Evolutionary conservation across 1,139 yeast species (phyloP).

Genomic region (Yamadazyma atlantica): DNA sequence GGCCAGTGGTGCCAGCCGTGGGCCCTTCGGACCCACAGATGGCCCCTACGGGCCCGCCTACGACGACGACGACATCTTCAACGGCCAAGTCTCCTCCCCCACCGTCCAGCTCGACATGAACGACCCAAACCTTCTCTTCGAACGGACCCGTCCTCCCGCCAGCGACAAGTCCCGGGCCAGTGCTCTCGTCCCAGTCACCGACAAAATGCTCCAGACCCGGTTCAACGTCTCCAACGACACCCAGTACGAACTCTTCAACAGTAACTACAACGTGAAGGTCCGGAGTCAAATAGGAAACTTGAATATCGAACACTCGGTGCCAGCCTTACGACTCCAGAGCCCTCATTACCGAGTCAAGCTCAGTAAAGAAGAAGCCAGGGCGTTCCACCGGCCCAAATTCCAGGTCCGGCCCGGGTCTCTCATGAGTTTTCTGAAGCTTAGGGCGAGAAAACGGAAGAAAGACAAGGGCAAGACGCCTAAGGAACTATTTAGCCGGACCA

Average conservation of each 20-base stretch:
- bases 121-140: conserved; percentile 75
- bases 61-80: conserved; percentile 77
- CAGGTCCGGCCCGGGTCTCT: conserved; percentile 74
- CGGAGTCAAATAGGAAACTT: conserved; percentile 92
- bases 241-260: conserved; percentile 78
- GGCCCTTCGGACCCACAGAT: no score
- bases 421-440: conserved; percentile 72
- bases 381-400: conserved; percentile 80
- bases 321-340: conserved; percentile 82
- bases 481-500: conserved; percentile 68
- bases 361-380: conserved; percentile 66
- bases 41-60: no score
- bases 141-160: conserved; percentile 35
- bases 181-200: conserved; percentile 49
- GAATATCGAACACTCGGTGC: conserved; percentile 86
- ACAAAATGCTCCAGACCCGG: conserved; percentile 48
- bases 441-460: conserved; percentile 81
- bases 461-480: conserved; percentile 82
- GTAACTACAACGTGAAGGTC: conserved; percentile 86
- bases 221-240: conserved; percentile 88
- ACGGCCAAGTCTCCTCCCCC: conserved; percentile 57
- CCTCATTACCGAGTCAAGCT: conserved; percentile 88
- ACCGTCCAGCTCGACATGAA: conserved; percentile 74
- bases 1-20: no score
- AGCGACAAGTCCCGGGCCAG: conserved; percentile 22